Evolutionary conservation across 176 grass and related monocot genomes (phyloP).

Genomic region (Avena sativa): DNA sequence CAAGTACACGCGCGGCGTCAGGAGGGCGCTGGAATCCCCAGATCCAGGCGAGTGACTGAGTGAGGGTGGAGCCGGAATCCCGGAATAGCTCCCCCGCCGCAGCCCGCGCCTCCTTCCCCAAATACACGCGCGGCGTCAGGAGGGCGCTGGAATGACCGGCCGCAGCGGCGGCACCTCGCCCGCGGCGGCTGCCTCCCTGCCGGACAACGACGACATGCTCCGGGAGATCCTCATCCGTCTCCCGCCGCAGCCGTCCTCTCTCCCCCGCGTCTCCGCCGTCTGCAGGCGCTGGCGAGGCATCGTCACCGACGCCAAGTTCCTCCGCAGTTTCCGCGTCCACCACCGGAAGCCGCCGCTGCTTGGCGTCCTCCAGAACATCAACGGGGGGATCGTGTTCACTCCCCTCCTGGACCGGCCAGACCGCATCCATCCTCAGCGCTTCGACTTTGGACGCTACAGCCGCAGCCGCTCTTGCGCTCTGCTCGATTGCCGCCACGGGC

Average conservation of each 20-base stretch:
- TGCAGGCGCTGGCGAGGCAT: not conserved
- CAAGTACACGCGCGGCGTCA: not conserved
- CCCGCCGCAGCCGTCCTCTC: not conserved
- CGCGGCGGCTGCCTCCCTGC: not conserved
- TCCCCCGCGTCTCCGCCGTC: not conserved
- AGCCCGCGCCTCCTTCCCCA: not conserved
- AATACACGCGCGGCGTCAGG: not conserved
- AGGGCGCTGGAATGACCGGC: not conserved
- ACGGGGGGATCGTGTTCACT: not conserved
- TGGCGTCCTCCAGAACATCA: not conserved
- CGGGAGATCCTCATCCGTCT: not conserved
- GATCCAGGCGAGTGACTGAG: not conserved
- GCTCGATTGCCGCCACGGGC: slow-evolving; percentile 7
- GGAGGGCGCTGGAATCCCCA: not conserved
- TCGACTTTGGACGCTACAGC: not conserved
- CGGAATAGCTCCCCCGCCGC: not conserved
- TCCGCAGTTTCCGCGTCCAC: not conserved
- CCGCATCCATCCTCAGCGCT: not conserved
- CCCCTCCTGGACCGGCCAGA: not conserved
- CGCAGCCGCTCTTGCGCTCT: not conserved
- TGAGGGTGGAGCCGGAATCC: not conserved
- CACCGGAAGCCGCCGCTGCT: not conserved
- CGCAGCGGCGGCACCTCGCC: not conserved
- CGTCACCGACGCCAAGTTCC: not conserved
- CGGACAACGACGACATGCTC: not conserved